Conservation (phyloP, 805 yeast genomes). For the Candida boleticola region DNA sequence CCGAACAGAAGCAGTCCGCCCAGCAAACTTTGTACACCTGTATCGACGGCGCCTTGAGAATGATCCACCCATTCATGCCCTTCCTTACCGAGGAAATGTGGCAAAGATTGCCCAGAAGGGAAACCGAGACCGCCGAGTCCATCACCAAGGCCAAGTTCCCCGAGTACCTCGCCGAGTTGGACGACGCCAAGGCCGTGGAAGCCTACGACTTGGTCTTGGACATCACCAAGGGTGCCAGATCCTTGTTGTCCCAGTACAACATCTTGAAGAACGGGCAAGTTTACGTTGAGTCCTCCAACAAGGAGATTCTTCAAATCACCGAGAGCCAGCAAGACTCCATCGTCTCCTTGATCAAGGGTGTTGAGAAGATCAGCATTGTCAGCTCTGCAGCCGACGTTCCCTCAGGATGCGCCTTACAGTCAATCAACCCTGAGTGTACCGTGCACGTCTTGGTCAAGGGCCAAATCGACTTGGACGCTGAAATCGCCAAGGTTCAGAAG, state of each 20-base stretch:
- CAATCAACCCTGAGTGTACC: conserved; percentile 75
- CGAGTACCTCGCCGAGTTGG: conserved; percentile 54
- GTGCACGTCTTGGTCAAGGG: conserved; percentile 95
- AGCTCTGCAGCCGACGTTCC: conserved; percentile 59
- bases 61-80: conserved; percentile 99
- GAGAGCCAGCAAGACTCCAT: conserved; percentile 78
- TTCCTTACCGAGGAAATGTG: conserved; percentile 96
- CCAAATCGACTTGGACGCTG: conserved; percentile 88
- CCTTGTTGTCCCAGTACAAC: conserved; percentile 85
- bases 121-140: conserved; percentile 63
- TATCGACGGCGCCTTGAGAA: conserved; percentile 83
- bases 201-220: conserved; percentile 85
- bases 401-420: conserved; percentile 83
- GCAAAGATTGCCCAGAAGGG: conserved; percentile 95
- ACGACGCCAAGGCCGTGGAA: conserved; percentile 60
- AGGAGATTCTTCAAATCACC: conserved; percentile 50
- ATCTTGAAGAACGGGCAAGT: conserved; percentile 87
- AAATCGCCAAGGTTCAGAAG: conserved; percentile 77
- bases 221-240: conserved; percentile 87
- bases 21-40: conserved; percentile 91
- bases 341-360: conserved; percentile 88
- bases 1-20: conserved; percentile 81
- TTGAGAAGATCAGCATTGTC: conserved; percentile 69
- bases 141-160: conserved; percentile 85
- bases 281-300: conserved; percentile 66